Conservation (phyloP, 2,329 filamentous ascomycete species). For the Trichophaea hybrida region DNA sequence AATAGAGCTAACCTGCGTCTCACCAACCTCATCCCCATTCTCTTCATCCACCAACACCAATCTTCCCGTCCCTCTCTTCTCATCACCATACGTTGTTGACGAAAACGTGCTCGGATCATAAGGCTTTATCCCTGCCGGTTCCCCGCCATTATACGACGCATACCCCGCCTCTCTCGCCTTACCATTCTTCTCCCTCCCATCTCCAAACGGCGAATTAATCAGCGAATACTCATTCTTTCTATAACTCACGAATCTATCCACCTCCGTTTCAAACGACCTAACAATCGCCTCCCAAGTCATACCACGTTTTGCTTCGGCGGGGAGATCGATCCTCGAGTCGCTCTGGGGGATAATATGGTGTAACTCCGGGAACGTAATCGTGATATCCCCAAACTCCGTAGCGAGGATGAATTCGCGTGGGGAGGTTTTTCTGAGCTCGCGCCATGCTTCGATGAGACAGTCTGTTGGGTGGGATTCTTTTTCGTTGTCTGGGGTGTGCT, state of each 20-base stretch:
- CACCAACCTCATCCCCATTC: conserved; percentile 79
- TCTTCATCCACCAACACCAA: conserved; percentile 88
- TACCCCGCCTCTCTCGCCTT: background rate
- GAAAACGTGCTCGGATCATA: background rate
- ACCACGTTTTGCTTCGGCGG: background rate
- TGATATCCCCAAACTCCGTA: conserved; percentile 6
- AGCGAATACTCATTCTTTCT: background rate
- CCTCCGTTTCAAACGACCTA: conserved; percentile 15
- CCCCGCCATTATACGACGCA: too few relatives aligned
- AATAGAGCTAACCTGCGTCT: conserved; percentile 62
- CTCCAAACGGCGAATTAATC: background rate
- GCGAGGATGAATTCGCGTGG: conserved; percentile 13
- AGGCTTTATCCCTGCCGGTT: background rate
- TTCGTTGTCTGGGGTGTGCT: conserved; percentile 3
- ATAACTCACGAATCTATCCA: conserved; percentile 14
- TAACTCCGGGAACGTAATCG: conserved; percentile 14
- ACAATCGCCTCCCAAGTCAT: conserved; percentile 17
- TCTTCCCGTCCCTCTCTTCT: conserved; percentile 40
- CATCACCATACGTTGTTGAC: background rate
- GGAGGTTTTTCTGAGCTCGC: conserved; percentile 10
- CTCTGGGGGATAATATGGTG: conserved; percentile 12
- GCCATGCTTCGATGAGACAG: conserved; percentile 8
- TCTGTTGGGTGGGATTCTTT: conserved; percentile 3
- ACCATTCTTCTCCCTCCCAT: background rate
- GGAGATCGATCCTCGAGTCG: conserved; percentile 10